Evolutionary conservation across 2,329 filamentous ascomycete genomes (phyloP).

Genomic region (Septoria linicola): DNA sequence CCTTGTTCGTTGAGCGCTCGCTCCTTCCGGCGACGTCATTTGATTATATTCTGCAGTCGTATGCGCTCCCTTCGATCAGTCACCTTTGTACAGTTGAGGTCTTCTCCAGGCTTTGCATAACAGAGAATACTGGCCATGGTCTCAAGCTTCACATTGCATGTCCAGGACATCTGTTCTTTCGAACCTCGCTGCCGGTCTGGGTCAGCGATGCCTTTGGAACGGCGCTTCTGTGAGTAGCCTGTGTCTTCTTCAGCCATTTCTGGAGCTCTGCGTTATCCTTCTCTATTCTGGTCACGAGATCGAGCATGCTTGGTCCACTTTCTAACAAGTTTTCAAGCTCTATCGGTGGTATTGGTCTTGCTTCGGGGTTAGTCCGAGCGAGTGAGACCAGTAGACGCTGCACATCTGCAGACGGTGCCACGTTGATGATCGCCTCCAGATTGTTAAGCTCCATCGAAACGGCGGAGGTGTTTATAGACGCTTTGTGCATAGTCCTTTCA

Average conservation of each 20-base stretch:
- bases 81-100: slow-evolving; percentile 6
- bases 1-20: background rate
- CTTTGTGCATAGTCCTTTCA: background rate
- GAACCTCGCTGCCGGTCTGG: background rate
- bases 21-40: background rate
- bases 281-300: background rate
- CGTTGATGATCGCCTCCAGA: background rate
- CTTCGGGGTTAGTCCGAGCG: background rate
- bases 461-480: background rate
- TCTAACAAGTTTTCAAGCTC: slow-evolving; percentile 2
- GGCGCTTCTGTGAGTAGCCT: background rate
- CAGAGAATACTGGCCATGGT: background rate
- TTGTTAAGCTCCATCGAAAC: background rate
- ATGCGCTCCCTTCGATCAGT: background rate
- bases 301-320: background rate
- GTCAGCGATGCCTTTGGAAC: background rate
- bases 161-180: background rate
- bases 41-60: background rate
- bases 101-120: background rate
- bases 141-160: background rate
- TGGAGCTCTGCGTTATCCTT: background rate
- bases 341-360: slow-evolving; percentile 7
- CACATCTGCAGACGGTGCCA: background rate
- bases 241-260: background rate
- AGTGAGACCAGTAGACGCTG: background rate